Evolutionary conservation across 228 moss, liverwort and hornwort genomes (phyloP).

Genomic region (Sphagnum fallax): DNA sequence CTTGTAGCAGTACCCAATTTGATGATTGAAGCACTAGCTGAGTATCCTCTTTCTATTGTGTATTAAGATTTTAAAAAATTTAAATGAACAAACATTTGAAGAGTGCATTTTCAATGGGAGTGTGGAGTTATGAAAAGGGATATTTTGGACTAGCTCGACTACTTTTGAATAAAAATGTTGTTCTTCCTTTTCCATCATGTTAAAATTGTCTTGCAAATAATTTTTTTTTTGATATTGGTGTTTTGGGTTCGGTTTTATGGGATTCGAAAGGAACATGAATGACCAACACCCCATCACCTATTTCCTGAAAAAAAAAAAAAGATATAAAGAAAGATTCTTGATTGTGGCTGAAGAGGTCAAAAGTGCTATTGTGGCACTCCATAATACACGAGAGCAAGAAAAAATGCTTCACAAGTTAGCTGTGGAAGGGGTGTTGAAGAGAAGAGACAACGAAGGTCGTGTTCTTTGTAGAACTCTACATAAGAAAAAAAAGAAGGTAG

Average conservation of each 20-base stretch:
- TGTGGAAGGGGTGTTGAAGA: constrained; percentile 33
- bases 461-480: constrained; percentile 47
- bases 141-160: too few species aligned
- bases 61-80: too few species aligned
- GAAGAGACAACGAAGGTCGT: constrained; percentile 70
- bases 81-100: too few species aligned
- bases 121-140: too few species aligned
- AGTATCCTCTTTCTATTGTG: constrained; percentile 25
- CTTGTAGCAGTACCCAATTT: constrained; percentile 62
- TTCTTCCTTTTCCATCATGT: too few species aligned
- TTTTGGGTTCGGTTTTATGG: too few species aligned
- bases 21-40: constrained; percentile 54
- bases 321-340: constrained; percentile 59
- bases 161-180: too few species aligned
- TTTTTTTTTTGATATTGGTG: too few species aligned
- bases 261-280: too few species aligned
- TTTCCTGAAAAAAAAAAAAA: constrained; percentile 12
- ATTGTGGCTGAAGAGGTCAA: constrained; percentile 61
- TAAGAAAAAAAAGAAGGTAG: constrained; percentile 64
- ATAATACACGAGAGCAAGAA: constrained; percentile 52
- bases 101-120: too few species aligned
- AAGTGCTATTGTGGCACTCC: constrained; percentile 36
- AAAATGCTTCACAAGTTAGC: constrained; percentile 50
- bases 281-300: too few species aligned
- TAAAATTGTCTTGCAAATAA: too few species aligned